Percentiles rank a stretch among this genome's conserved stretches.
Evolutionary conservation across 2,329 filamentous ascomycete species (phyloP).

Genomic region (Calonectria pauciramosa): DNA sequence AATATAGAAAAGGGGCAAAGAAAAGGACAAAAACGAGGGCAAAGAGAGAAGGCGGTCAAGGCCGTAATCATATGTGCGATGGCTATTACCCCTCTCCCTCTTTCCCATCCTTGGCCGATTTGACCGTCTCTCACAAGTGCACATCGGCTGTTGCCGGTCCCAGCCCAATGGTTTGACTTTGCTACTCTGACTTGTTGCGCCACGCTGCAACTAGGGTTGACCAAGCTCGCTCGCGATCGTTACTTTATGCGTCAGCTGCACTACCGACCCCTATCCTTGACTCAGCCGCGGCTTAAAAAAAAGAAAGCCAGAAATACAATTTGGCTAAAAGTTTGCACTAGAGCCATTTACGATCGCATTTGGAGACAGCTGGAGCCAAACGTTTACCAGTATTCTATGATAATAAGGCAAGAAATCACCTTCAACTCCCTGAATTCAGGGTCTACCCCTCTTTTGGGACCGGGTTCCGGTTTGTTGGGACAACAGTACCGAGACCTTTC

Average conservation of each 20-base stretch:
- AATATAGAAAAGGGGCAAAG: not conserved
- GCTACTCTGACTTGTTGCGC: not conserved
- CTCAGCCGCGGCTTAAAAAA: not conserved
- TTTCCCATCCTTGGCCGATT: not conserved
- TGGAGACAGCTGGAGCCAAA: too few relatives aligned
- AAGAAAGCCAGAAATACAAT: too few relatives aligned
- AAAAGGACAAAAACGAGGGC: too few relatives aligned
- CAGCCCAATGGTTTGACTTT: not conserved
- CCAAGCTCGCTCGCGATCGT: not conserved
- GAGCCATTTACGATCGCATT: not conserved
- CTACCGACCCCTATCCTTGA: not conserved
- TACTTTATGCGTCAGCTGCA: not conserved
- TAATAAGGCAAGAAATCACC: not conserved
- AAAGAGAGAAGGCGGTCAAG: not conserved
- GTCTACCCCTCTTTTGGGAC: not conserved
- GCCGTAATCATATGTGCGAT: not conserved
- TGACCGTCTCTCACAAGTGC: not conserved
- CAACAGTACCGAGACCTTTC: not conserved
- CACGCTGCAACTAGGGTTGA: not conserved
- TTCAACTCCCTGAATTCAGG: not conserved
- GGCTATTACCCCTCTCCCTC: not conserved
- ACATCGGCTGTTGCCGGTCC: not conserved
- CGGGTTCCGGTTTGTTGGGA: slow-evolving; percentile 6
- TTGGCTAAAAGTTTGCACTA: not conserved
- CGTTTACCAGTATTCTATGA: not conserved